Conservation (phyloP, 1,284 basidiomycete genomes). For the Cutaneotrichosporon cyanovorans region DNA sequence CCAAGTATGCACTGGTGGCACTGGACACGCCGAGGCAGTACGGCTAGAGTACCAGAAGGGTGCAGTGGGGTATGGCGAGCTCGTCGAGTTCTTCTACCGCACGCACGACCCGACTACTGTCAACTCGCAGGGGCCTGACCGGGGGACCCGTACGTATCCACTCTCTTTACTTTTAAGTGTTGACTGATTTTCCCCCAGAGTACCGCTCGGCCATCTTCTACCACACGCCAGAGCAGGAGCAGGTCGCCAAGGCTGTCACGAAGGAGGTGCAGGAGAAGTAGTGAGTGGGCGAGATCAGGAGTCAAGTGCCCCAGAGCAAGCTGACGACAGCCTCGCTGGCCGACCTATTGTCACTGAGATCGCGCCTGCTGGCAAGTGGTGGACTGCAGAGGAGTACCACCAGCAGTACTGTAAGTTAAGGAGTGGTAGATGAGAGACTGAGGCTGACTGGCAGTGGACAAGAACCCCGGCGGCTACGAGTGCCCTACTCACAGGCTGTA, state of each 20-base stretch:
- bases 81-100: conserved; percentile 89
- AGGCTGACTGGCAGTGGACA: conserved; percentile 29
- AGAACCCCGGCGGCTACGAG: conserved; percentile 48
- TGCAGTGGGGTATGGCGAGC: conserved; percentile 68
- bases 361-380: conserved; percentile 61
- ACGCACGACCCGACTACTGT: conserved; percentile 88
- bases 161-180: neutral
- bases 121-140: conserved; percentile 69
- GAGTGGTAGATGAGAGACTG: conserved; percentile 10
- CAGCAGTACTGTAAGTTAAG: conserved; percentile 62
- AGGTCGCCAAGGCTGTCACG: conserved; percentile 70
- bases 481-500: conserved; percentile 48
- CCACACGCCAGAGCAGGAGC: conserved; percentile 64
- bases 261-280: conserved; percentile 78
- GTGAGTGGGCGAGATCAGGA: conserved; percentile 30
- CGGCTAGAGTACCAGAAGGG: conserved; percentile 76
- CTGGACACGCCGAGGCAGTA: conserved; percentile 84
- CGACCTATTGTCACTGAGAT: conserved; percentile 73
- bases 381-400: conserved; percentile 74
- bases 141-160: conserved; percentile 61
- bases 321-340: conserved; percentile 56
- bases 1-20: conserved; percentile 70
- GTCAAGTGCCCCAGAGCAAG: no score
- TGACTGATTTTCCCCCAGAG: conserved; percentile 52
- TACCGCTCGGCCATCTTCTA: conserved; percentile 92